These are phyloP conservation scores for Ophiocordyceps sinensis DNA, from an alignment of 2,329 filamentous ascomycete genomes.

Conservation along the genomic window DNA sequence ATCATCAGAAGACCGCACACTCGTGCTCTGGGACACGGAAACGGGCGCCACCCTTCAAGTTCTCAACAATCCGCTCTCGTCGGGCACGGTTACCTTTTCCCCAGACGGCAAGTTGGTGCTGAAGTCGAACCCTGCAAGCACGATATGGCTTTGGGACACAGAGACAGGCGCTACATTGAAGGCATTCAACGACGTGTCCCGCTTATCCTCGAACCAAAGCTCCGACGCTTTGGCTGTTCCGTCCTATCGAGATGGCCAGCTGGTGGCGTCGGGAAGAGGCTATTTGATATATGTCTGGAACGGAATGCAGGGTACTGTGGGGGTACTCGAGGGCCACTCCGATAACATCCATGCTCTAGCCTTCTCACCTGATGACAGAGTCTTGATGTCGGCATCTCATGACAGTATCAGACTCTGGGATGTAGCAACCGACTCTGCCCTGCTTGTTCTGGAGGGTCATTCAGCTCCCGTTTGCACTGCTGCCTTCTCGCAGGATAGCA, in stretches of 20 bases:
- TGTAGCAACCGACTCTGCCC: neutral
- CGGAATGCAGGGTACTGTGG: neutral
- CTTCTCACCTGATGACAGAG: neutral
- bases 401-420: neutral
- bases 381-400: neutral
- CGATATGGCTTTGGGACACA: too few relatives aligned
- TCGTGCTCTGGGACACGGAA: too few relatives aligned
- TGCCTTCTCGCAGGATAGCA: neutral
- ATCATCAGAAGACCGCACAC: too few relatives aligned
- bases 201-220: too few relatives aligned
- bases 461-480: neutral
- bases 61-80: too few relatives aligned
- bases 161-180: neutral
- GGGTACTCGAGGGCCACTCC: neutral
- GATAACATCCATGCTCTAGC: neutral
- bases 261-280: neutral
- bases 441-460: neutral
- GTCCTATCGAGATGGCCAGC: neutral
- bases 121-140: too few relatives aligned
- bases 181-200: neutral
- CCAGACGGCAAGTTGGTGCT: too few relatives aligned
- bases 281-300: neutral
- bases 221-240: neutral
- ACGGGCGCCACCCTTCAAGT: too few relatives aligned
- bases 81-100: too few relatives aligned